Evolutionary conservation across 441 rosid species (phyloP).

Genomic region (Erodium trifolium): DNA sequence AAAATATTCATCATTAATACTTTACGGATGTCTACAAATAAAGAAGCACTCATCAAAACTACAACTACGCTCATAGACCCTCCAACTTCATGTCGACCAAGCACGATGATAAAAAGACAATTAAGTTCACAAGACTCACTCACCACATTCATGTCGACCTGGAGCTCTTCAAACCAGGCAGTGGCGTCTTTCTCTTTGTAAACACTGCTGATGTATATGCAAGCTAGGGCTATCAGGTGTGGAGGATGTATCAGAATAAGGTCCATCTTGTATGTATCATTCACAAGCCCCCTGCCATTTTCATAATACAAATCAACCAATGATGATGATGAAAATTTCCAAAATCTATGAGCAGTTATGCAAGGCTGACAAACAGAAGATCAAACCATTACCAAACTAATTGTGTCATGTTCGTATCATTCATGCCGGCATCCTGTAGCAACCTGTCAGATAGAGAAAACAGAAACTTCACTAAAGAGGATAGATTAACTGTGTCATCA

Average conservation of each 20-base stretch:
- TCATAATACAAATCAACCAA: conserved; percentile 1
- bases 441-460: conserved; percentile 38
- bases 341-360: not conserved
- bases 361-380: not conserved
- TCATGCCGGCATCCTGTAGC: conserved; percentile 72
- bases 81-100: not conserved
- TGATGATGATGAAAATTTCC: not conserved
- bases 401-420: conserved; percentile 59
- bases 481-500: not conserved
- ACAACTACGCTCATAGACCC: too few species aligned
- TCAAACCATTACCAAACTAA: conserved; percentile 54
- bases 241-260: conserved; percentile 84
- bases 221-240: conserved; percentile 74
- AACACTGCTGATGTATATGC: conserved; percentile 75
- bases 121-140: conserved; percentile 13
- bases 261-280: conserved; percentile 95
- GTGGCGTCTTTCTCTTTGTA: conserved; percentile 64
- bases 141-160: conserved; percentile 88
- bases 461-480: not conserved
- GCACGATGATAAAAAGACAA: not conserved
- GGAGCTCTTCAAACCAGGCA: conserved; percentile 95
- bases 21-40: not conserved
- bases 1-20: conserved; percentile 2
- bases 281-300: conserved; percentile 74
- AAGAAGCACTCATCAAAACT: too few species aligned